These are phyloP conservation scores for Avena sativa DNA, from an alignment of 176 grass and related monocot species.

Conservation along the genomic window DNA sequence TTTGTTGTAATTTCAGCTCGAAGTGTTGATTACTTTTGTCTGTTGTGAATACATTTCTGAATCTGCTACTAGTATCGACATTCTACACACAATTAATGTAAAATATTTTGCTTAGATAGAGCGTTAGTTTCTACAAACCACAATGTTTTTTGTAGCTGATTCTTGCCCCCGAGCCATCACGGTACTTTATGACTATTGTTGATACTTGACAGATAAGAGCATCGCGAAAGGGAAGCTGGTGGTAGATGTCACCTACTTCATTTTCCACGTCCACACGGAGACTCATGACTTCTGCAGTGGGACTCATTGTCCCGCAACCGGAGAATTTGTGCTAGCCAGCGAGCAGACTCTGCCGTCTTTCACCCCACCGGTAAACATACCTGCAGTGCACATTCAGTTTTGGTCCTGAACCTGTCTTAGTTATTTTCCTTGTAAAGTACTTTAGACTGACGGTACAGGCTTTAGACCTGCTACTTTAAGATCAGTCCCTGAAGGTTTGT, in stretches of 20 bases:
- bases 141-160: neutral
- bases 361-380: constrained; percentile 67
- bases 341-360: constrained; percentile 52
- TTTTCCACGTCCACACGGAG: constrained; percentile 69
- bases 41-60: neutral
- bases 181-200: constrained; percentile 8
- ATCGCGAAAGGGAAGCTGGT: constrained; percentile 62
- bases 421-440: neutral
- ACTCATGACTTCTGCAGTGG: constrained; percentile 74
- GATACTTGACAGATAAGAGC: constrained; percentile 63
- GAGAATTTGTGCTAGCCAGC: constrained; percentile 54
- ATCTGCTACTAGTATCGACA: neutral
- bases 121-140: neutral
- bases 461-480: neutral
- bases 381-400: neutral
- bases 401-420: neutral
- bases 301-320: constrained; percentile 61
- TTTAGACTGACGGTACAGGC: neutral
- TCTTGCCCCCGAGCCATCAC: neutral
- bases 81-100: neutral
- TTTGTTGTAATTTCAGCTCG: neutral
- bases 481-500: constrained; percentile 16
- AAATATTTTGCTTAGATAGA: neutral
- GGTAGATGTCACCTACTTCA: constrained; percentile 73
- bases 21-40: neutral